A percentile compares a stretch with the other conserved stretches of the same genome.
Conservation (phyloP, 192 early-diverging fungal species). For the Paraglomus brasilianum region DNA sequence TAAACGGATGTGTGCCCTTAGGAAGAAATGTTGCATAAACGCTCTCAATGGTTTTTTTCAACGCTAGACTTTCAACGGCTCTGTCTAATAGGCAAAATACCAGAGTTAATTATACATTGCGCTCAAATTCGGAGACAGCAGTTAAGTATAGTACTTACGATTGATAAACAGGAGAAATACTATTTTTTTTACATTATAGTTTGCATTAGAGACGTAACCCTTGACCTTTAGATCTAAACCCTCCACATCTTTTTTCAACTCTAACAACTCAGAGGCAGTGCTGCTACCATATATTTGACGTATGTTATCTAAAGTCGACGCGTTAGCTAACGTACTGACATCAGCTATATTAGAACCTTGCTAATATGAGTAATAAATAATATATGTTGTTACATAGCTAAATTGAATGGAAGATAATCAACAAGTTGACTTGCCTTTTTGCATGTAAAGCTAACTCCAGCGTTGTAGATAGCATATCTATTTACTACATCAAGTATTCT, state of each 20-base stretch:
- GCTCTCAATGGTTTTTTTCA: constrained; percentile 80
- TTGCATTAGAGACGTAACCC: constrained; percentile 88
- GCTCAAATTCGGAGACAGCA: not conserved
- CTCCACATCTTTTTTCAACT: constrained; percentile 51
- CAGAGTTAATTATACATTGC: constrained; percentile 12
- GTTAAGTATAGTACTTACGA: constrained; percentile 49
- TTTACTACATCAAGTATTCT: constrained; percentile 86
- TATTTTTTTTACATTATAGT: constrained; percentile 84
- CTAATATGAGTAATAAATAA: constrained; percentile 36
- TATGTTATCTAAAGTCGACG: constrained; percentile 74
- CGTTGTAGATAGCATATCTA: constrained; percentile 93
- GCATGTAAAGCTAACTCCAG: constrained; percentile 80
- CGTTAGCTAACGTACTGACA: constrained; percentile 63
- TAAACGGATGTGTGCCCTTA: constrained; percentile 85
- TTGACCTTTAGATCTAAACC: constrained; percentile 59
- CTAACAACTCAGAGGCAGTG: constrained; percentile 78
- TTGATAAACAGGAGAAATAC: constrained; percentile 94
- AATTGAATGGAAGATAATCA: not conserved
- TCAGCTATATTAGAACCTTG: constrained; percentile 73
- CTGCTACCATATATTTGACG: constrained; percentile 78
- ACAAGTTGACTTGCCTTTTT: constrained; percentile 64
- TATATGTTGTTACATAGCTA: not conserved
- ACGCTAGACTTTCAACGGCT: constrained; percentile 75
- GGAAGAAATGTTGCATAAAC: constrained; percentile 81
- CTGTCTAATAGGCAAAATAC: constrained; percentile 55